A percentile compares a stretch with the other conserved stretches of the same genome.
phyloP scores from a whole-genome alignment of 192 early-diverging fungal species.

The Spinellus fusiger region DNA sequence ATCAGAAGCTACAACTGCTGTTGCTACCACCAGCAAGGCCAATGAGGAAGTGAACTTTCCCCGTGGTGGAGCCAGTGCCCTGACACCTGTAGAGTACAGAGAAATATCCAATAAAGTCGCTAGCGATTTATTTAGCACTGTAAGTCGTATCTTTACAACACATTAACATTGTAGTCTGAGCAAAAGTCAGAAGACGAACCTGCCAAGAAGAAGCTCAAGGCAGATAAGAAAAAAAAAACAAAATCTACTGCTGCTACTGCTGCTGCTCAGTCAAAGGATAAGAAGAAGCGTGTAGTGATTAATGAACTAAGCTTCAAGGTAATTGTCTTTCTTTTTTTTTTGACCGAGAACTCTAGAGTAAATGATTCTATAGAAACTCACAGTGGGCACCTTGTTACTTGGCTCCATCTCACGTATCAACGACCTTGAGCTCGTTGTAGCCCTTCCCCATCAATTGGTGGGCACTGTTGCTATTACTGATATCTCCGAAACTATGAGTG shows the following conservation, averaged over 20 bases:
- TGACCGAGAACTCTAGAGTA: too few species aligned
- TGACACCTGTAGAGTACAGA: conserved; percentile 80
- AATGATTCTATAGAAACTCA: conserved; percentile 45
- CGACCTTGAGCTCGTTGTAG: conserved; percentile 74
- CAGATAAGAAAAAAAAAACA: conserved; percentile 40
- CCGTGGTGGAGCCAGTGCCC: conserved; percentile 71
- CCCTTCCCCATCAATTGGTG: conserved; percentile 78
- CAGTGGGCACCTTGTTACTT: conserved; percentile 67
- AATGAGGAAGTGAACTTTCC: conserved; percentile 69
- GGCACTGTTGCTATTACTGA: conserved; percentile 86
- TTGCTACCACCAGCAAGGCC: not conserved
- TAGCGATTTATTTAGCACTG: conserved; percentile 54
- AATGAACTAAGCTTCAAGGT: conserved; percentile 58
- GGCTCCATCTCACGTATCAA: conserved; percentile 77
- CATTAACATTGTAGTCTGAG: not conserved
- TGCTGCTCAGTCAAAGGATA: conserved; percentile 19
- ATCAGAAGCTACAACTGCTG: conserved; percentile 6
- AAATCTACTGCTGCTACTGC: conserved; percentile 17
- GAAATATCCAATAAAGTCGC: conserved; percentile 74
- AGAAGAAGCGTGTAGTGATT: conserved; percentile 29
- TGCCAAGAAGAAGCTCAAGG: conserved; percentile 52
- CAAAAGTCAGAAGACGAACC: conserved; percentile 25
- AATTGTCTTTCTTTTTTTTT: not conserved
- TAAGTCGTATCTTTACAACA: conserved; percentile 2
- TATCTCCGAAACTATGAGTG: conserved; percentile 69